Percentiles rank a stretch among this genome's conserved stretches.
Conservation (phyloP, 257 asterid genomes). For the Solanum gracilifrons region DNA sequence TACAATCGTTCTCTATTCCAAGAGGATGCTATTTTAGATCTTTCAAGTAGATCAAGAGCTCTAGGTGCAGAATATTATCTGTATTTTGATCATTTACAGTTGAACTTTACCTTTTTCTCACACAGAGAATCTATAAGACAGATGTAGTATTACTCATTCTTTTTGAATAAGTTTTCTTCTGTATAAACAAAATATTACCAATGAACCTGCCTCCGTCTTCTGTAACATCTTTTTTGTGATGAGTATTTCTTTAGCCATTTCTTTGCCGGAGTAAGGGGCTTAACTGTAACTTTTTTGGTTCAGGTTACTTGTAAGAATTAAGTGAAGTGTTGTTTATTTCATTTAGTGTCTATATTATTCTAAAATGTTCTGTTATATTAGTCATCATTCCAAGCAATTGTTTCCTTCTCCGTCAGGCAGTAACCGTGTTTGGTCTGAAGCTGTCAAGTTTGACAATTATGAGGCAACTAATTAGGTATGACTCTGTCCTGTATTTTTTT, state of each 20-base stretch:
- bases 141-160: background rate
- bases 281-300: background rate
- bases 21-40: background rate
- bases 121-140: background rate
- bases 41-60: background rate
- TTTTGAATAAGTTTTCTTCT: background rate
- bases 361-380: background rate
- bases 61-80: background rate
- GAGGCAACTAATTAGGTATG: slow-evolving; percentile 68
- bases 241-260: background rate
- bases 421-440: slow-evolving; percentile 66
- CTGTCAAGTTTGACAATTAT: slow-evolving; percentile 73
- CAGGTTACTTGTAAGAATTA: background rate
- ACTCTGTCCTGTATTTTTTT: slow-evolving; percentile 4
- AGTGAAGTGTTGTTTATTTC: background rate
- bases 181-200: background rate
- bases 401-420: slow-evolving; percentile 37
- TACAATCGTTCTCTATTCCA: background rate
- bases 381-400: background rate
- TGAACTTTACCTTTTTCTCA: background rate
- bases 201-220: background rate
- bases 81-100: background rate
- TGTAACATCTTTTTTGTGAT: background rate
- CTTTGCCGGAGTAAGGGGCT: background rate
- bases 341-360: background rate